Conservation (phyloP, 345 rosid species). For the Gossypium raimondii region DNA sequence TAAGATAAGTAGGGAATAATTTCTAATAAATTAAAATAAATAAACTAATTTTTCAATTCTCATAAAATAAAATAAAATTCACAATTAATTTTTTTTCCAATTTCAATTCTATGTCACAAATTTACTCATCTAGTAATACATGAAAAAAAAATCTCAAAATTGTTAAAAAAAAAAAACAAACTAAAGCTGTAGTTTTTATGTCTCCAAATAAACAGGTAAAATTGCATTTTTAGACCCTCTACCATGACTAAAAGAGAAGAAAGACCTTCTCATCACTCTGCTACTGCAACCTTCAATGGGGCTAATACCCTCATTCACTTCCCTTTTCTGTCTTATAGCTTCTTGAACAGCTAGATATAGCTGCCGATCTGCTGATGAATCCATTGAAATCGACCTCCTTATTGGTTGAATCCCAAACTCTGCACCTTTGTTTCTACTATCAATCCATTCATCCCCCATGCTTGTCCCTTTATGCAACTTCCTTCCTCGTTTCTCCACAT, state of each 20-base stretch:
- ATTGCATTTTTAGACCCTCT: slow-evolving; percentile 62
- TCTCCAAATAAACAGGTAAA: slow-evolving; percentile 58
- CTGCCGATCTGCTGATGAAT: slow-evolving; percentile 64
- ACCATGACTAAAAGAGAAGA: slow-evolving; percentile 70
- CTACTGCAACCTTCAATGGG: slow-evolving; percentile 42
- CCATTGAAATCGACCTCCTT: slow-evolving; percentile 88
- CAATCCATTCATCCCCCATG: slow-evolving; percentile 87
- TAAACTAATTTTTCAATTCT: too few relatives aligned
- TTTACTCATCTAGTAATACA: slow-evolving; percentile 23
- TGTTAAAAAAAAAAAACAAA: slow-evolving; percentile 12
- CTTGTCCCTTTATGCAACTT: slow-evolving; percentile 53
- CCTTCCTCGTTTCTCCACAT: slow-evolving; percentile 30
- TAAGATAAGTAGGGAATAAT: too few relatives aligned
- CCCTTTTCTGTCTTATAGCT: slow-evolving; percentile 40
- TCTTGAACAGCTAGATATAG: slow-evolving; percentile 62
- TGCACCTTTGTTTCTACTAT: slow-evolving; percentile 52
- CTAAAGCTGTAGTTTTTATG: slow-evolving; percentile 24
- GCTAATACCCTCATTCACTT: slow-evolving; percentile 34
- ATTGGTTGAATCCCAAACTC: slow-evolving; percentile 64
- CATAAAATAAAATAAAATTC: too few relatives aligned
- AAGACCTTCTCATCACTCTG: slow-evolving; percentile 52
- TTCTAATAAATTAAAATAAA: too few relatives aligned
- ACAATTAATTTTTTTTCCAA: background rate
- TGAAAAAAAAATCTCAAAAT: slow-evolving; percentile 20
- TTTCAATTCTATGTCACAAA: slow-evolving; percentile 26